These are phyloP conservation scores for Plasmodium gonderi DNA, from an alignment of 169 alveolate species.

Conservation along the genomic window DNA sequence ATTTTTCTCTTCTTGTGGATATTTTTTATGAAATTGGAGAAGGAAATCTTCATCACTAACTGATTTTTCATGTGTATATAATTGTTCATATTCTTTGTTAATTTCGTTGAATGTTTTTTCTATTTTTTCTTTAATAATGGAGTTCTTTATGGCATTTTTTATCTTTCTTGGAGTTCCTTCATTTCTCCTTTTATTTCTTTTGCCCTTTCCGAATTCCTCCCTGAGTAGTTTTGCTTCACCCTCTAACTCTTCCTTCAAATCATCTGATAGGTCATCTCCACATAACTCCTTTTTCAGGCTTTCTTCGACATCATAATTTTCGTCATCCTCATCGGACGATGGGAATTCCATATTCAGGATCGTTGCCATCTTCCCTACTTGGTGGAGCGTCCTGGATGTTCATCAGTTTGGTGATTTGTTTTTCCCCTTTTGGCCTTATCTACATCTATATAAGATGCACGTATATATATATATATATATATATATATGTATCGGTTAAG, in stretches of 20 bases:
- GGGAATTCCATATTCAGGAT: slow-evolving; percentile 60
- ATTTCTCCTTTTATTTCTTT: not conserved
- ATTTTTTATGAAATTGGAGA: slow-evolving; percentile 47
- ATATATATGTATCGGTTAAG: no score
- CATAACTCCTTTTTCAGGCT: slow-evolving; percentile 1
- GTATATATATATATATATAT: no score
- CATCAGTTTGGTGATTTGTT: no score
- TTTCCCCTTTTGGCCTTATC: no score
- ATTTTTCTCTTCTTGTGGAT: slow-evolving; percentile 48
- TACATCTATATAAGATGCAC: no score
- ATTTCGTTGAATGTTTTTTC: slow-evolving; percentile 52
- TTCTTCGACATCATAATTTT: slow-evolving; percentile 47
- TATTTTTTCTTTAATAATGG: slow-evolving; percentile 56
- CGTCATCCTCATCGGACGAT: slow-evolving; percentile 64
- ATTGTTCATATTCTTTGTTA: slow-evolving; percentile 38
- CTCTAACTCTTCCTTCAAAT: slow-evolving; percentile 10
- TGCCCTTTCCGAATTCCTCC: not conserved
- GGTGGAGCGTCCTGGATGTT: not conserved
- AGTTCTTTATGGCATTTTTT: slow-evolving; percentile 11
- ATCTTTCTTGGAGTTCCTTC: slow-evolving; percentile 1
- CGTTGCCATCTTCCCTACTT: slow-evolving; percentile 11
- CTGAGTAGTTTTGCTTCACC: not conserved
- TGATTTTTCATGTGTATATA: slow-evolving; percentile 31
- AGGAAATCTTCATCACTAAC: slow-evolving; percentile 43
- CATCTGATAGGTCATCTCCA: slow-evolving; percentile 30